Percentiles rank a stretch among this genome's conserved stretches.
Evolutionary conservation across 1,139 yeast genomes (phyloP).

Genomic region (Kodamaea ohmeri): DNA sequence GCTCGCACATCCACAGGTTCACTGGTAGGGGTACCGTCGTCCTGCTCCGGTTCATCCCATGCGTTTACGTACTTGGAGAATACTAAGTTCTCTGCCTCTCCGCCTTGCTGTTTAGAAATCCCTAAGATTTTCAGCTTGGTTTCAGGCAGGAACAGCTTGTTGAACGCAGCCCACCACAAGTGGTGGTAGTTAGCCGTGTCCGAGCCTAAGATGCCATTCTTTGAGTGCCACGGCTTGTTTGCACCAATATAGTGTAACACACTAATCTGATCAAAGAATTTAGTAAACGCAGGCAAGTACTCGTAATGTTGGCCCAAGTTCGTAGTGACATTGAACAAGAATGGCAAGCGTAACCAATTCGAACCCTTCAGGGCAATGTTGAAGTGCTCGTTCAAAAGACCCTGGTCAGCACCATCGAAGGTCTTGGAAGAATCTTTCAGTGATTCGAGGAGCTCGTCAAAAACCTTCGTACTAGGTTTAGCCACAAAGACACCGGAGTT

Average conservation of each 20-base stretch:
- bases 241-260: conserved; percentile 31
- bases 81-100: conserved; percentile 37
- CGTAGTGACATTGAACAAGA: conserved; percentile 33
- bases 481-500: conserved; percentile 33
- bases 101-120: conserved; percentile 19
- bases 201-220: conserved; percentile 13
- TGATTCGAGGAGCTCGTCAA: conserved; percentile 19
- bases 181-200: conserved; percentile 26
- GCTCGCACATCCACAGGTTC: conserved; percentile 6
- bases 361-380: conserved; percentile 16
- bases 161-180: conserved; percentile 39
- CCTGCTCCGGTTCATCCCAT: conserved; percentile 23
- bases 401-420: conserved; percentile 38
- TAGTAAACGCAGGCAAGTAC: conserved; percentile 30
- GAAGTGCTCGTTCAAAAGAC: conserved; percentile 31
- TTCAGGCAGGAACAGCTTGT: conserved; percentile 19
- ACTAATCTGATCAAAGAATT: conserved; percentile 28
- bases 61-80: conserved; percentile 28
- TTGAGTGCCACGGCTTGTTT: conserved; percentile 29
- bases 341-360: conserved; percentile 31
- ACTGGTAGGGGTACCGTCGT: conserved; percentile 3
- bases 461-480: conserved; percentile 23
- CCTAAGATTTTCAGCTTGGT: conserved; percentile 14
- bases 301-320: conserved; percentile 27
- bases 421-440: conserved; percentile 16